Conservation (phyloP, 192 early-diverging fungal species). For the Coemansia guatemalensis region DNA sequence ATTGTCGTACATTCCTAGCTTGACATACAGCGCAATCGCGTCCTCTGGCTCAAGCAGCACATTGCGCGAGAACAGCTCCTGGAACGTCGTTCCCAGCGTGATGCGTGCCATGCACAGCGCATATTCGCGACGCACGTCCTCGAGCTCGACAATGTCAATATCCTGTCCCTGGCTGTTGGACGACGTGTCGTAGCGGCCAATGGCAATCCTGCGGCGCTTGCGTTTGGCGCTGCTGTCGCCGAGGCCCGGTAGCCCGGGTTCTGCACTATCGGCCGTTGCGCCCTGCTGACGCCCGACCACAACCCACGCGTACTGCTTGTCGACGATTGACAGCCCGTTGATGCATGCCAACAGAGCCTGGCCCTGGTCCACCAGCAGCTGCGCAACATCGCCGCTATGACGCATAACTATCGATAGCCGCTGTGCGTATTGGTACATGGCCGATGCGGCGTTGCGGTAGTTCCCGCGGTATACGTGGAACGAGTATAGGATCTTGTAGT, state of each 20-base stretch:
- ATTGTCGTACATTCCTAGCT: slow-evolving; percentile 48
- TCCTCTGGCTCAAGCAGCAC: slow-evolving; percentile 47
- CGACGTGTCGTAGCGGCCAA: slow-evolving; percentile 30
- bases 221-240: slow-evolving; percentile 15
- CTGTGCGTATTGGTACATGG: slow-evolving; percentile 56
- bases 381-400: slow-evolving; percentile 15
- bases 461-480: slow-evolving; percentile 56
- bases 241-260: background rate
- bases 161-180: slow-evolving; percentile 24
- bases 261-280: slow-evolving; percentile 2
- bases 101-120: slow-evolving; percentile 42
- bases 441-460: slow-evolving; percentile 54
- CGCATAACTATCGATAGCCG: slow-evolving; percentile 28
- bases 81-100: slow-evolving; percentile 29
- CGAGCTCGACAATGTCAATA: slow-evolving; percentile 45
- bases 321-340: slow-evolving; percentile 45
- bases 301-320: slow-evolving; percentile 50
- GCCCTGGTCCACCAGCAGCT: slow-evolving; percentile 31
- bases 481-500: slow-evolving; percentile 55
- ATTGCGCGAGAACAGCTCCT: slow-evolving; percentile 41
- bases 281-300: slow-evolving; percentile 27
- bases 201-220: slow-evolving; percentile 35
- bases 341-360: slow-evolving; percentile 47
- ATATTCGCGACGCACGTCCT: slow-evolving; percentile 49
- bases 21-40: slow-evolving; percentile 37